phyloP scores from a whole-genome alignment of 148 eudicot genomes.

The Chenopodium berlandieri region DNA sequence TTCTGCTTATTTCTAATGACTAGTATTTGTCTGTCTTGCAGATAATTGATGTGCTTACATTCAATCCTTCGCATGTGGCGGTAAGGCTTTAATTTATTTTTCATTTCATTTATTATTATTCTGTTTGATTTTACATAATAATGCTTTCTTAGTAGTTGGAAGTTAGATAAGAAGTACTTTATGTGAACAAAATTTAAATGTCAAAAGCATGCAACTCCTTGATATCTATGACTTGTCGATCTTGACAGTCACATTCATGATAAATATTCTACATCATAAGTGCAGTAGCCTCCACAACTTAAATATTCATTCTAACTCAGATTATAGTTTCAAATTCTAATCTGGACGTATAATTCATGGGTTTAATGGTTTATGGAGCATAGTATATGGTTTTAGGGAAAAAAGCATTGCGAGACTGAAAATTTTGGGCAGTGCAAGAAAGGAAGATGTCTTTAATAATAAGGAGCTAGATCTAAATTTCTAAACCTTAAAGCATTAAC shows the following conservation, averaged over 20 bases:
- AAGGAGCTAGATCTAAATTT: background rate
- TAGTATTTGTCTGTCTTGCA: conserved; percentile 40
- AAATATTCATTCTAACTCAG: too few species aligned
- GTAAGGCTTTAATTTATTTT: conserved; percentile 36
- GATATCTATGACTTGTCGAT: background rate
- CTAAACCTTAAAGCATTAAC: background rate
- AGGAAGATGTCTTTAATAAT: background rate
- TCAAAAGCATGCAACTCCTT: background rate
- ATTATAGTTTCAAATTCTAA: too few species aligned
- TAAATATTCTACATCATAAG: background rate
- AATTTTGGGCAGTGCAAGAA: background rate
- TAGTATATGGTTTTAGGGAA: background rate
- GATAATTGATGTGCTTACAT: conserved; percentile 95
- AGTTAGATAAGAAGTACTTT: background rate
- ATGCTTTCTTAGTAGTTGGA: too few species aligned
- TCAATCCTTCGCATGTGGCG: conserved; percentile 89
- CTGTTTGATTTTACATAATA: background rate
- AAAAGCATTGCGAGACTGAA: background rate
- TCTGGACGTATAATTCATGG: background rate
- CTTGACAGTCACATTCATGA: background rate
- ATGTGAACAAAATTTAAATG: background rate
- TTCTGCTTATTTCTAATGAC: background rate
- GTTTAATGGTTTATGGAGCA: background rate
- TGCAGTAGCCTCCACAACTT: background rate
- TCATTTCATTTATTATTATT: background rate